Conservation (phyloP, 352 stramenopile species). For the Thraustotheca clavata region DNA sequence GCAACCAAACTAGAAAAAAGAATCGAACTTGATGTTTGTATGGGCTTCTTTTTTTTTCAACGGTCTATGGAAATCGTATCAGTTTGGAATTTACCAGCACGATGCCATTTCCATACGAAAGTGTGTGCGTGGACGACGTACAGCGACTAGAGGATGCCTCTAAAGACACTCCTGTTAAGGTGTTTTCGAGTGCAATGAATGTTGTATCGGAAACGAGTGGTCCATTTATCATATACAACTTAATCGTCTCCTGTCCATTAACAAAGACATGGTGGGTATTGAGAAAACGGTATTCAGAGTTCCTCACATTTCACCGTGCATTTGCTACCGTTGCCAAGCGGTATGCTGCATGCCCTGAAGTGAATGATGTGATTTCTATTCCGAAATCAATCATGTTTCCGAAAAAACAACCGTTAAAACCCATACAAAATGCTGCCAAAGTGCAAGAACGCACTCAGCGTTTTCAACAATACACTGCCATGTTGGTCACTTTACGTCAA, state of each 20-base stretch:
- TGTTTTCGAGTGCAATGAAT: slow-evolving; percentile 42
- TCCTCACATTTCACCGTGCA: slow-evolving; percentile 39
- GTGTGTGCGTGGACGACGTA: not conserved
- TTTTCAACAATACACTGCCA: not conserved
- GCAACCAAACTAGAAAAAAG: slow-evolving; percentile 6
- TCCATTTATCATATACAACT: slow-evolving; percentile 33
- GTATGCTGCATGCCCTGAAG: not conserved
- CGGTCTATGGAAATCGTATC: too few relatives aligned
- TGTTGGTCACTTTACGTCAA: not conserved
- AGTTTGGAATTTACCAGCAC: too few relatives aligned
- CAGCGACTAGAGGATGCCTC: not conserved
- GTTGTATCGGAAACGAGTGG: slow-evolving; percentile 29
- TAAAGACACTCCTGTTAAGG: slow-evolving; percentile 9
- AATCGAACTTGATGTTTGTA: not conserved
- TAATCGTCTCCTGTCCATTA: slow-evolving; percentile 2
- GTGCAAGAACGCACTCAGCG: not conserved
- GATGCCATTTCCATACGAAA: too few relatives aligned
- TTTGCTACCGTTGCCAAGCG: slow-evolving; percentile 28
- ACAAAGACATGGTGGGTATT: slow-evolving; percentile 35
- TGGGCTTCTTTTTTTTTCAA: not conserved
- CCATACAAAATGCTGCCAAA: not conserved
- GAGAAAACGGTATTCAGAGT: slow-evolving; percentile 59
- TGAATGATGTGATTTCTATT: not conserved
- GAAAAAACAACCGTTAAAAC: not conserved
- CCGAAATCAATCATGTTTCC: not conserved